Evolutionary conservation across 164 flowering plant species (phyloP).

Genomic region (Protea cynaroides): DNA sequence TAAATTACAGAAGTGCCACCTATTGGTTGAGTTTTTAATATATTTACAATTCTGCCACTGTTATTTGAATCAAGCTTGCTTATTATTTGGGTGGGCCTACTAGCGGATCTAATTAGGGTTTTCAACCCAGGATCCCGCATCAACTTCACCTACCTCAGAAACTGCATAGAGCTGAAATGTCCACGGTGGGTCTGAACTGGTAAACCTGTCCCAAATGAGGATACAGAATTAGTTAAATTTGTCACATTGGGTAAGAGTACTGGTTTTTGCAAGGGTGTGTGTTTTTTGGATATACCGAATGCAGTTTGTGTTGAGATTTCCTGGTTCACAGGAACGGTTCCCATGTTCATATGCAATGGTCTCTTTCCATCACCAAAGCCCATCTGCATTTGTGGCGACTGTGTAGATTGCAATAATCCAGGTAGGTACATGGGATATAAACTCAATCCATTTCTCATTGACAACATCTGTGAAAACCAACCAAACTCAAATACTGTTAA

Average conservation of each 20-base stretch:
- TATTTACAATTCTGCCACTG: too few species aligned
- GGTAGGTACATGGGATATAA: conserved; percentile 66
- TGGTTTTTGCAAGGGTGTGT: conserved; percentile 21
- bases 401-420: conserved; percentile 37
- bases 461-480: conserved; percentile 50
- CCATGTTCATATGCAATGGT: conserved; percentile 20
- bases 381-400: conserved; percentile 35
- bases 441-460: conserved; percentile 70
- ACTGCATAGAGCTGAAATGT: conserved; percentile 29
- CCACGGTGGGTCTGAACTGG: conserved; percentile 28
- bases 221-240: conserved; percentile 22
- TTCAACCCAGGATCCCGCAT: too few species aligned
- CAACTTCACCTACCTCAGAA: conserved; percentile 26
- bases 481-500: conserved; percentile 8
- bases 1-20: too few species aligned
- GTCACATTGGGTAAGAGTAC: conserved; percentile 17
- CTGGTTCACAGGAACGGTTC: conserved; percentile 24
- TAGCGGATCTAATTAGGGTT: too few species aligned
- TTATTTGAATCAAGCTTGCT: too few species aligned
- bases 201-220: conserved; percentile 34
- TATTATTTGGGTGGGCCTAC: too few species aligned
- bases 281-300: conserved; percentile 27
- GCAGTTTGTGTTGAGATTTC: conserved; percentile 16
- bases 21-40: too few species aligned
- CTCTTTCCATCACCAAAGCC: conserved; percentile 31